A percentile compares a stretch with the other conserved stretches of the same genome.
These are phyloP conservation scores for Alternaria triticimaculans DNA, from an alignment of 2,329 filamentous ascomycete genomes.

Conservation along the genomic window DNA sequence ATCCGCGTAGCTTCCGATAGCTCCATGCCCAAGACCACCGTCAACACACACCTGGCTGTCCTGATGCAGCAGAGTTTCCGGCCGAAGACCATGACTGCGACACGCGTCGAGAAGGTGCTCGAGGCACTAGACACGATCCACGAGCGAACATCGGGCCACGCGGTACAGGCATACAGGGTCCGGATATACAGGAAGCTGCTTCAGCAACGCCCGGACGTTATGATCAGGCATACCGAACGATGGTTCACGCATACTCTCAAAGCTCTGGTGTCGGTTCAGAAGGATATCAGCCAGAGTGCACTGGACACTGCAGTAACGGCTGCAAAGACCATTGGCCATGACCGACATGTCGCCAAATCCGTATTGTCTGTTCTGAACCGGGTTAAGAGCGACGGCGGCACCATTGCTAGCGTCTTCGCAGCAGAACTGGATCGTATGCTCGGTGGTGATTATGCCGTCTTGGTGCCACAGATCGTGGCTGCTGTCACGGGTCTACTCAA, in stretches of 20 bases:
- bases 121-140: conserved; percentile 74
- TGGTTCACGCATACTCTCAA: conserved; percentile 86
- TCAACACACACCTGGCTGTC: conserved; percentile 80
- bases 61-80: conserved; percentile 82
- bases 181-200: conserved; percentile 80
- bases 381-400: conserved; percentile 65
- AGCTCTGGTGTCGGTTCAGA: conserved; percentile 78
- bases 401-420: conserved; percentile 65
- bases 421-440: conserved; percentile 67
- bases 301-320: conserved; percentile 76
- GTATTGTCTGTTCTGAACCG: conserved; percentile 68
- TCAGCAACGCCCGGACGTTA: conserved; percentile 71
- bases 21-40: conserved; percentile 74
- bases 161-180: conserved; percentile 77
- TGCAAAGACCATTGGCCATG: conserved; percentile 71
- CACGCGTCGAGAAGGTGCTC: conserved; percentile 74
- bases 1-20: conserved; percentile 75
- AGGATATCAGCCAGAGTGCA: conserved; percentile 77
- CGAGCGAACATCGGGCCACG: conserved; percentile 77
- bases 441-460: conserved; percentile 63
- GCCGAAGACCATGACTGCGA: conserved; percentile 72
- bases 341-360: conserved; percentile 70
- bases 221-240: conserved; percentile 71
- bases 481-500: conserved; percentile 80
- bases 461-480: conserved; percentile 89